phyloP scores from a whole-genome alignment of 2,329 filamentous ascomycete genomes.

The Aspergillus sergii region DNA sequence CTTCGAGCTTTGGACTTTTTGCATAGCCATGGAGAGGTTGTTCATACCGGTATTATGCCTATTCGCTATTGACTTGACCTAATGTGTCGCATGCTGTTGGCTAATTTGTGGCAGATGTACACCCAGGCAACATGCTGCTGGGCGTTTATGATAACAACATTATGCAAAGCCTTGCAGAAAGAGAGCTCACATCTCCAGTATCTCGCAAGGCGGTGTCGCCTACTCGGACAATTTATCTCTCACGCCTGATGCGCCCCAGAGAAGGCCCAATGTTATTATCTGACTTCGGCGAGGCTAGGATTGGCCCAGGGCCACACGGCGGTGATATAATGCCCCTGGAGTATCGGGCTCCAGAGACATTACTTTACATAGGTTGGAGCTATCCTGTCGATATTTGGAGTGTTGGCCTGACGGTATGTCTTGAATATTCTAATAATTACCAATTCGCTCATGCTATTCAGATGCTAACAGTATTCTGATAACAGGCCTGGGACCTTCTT shows the following conservation, averaged over 20 bases:
- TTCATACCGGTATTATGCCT: slow-evolving; percentile 31
- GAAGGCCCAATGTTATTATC: slow-evolving; percentile 33
- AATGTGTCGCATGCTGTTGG: background rate
- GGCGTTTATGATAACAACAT: slow-evolving; percentile 30
- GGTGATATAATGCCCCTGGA: slow-evolving; percentile 33
- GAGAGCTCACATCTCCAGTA: slow-evolving; percentile 28
- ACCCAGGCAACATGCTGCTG: slow-evolving; percentile 37
- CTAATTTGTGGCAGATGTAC: slow-evolving; percentile 31
- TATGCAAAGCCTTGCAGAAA: slow-evolving; percentile 30
- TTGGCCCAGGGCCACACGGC: slow-evolving; percentile 26
- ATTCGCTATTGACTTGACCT: background rate
- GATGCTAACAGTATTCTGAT: background rate
- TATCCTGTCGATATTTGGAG: slow-evolving; percentile 38
- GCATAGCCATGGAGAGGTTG: slow-evolving; percentile 29
- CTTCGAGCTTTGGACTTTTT: slow-evolving; percentile 34
- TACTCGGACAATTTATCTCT: slow-evolving; percentile 35
- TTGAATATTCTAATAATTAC: background rate
- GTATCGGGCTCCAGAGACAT: slow-evolving; percentile 35
- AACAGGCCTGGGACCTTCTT: slow-evolving; percentile 51
- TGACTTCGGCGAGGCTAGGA: slow-evolving; percentile 36
- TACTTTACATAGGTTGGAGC: slow-evolving; percentile 35
- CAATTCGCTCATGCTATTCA: too few relatives aligned
- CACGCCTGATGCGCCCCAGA: slow-evolving; percentile 25
- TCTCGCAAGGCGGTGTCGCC: slow-evolving; percentile 42
- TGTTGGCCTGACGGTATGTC: slow-evolving; percentile 34